Base-by-base conservation (phyloP, 2,329 filamentous ascomycete genomes). In the Colletotrichum godetiae region DNA sequence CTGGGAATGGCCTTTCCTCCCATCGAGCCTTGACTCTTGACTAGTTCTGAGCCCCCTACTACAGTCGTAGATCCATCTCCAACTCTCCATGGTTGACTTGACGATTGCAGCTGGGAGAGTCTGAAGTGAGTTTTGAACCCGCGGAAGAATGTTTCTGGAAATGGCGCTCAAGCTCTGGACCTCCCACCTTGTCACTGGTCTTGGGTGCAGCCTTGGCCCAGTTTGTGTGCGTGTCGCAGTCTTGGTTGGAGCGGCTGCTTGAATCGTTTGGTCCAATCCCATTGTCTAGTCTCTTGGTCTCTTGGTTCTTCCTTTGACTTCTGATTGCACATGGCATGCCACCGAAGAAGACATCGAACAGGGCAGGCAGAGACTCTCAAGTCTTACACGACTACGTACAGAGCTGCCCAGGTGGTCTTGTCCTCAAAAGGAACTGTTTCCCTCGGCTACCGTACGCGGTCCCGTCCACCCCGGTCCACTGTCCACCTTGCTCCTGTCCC, bases 81-180 rank as follows among this genome's bases (percentile, higher is more conserved):
- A 29, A 29, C 27, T 29, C 27, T 29, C 42, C 42, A n/a, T 49
- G 42, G 42, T 49, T 22, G 42, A 49, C 19, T 46, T 22, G 42
- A 49, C 15, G 22, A 49, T 19, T 62, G 29, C 42, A 19, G 1
- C 29, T 31, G 29, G 67, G 27, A 37, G 61, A 37, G 35, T 49
- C 56, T 24, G 29, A 22, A 46, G 49, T 42, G 19, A 19, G 37
- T 42, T 42, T 19, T 42, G 37, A 19, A 42, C 56, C 35, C 27
- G 42, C 24, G 58, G 53, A 37, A 59, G 58, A 68, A 72, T 59
- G 69, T 72, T 72, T 72, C 69, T 72, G 58, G 69, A 69, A 69
- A 57, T 42, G 31, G 35, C 42, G 49, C 49, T 42, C 29, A 37
- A 49, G 53, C 68, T 56, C 11, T 49, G 42, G 42, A 63, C 42